phyloP scores from a whole-genome alignment of 2,329 filamentous ascomycete species.

The Aureobasidium sp. region DNA sequence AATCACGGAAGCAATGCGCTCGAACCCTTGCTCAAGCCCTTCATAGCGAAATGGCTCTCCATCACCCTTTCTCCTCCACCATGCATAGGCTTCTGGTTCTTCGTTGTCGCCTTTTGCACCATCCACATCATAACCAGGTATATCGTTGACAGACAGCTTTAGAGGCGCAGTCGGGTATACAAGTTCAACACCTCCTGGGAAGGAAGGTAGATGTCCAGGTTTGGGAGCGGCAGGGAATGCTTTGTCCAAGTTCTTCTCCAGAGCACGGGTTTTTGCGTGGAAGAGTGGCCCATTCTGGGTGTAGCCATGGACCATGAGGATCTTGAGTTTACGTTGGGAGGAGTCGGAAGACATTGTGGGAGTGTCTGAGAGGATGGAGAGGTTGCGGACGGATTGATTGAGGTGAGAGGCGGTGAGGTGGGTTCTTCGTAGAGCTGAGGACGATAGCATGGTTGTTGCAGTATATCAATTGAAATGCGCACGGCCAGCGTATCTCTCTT shows the following conservation, averaged over 20 bases:
- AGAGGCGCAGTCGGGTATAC: conserved; percentile 43
- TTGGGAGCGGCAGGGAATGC: conserved; percentile 56
- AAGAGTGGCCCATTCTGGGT: conserved; percentile 85
- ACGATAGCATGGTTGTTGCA: neutral
- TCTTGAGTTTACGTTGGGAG: conserved; percentile 30
- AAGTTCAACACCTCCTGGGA: conserved; percentile 37
- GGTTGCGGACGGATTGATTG: neutral
- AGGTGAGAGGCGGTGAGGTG: conserved; percentile 3
- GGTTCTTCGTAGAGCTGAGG: conserved; percentile 5
- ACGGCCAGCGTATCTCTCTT: neutral
- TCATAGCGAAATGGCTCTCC: conserved; percentile 52
- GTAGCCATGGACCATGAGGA: conserved; percentile 60
- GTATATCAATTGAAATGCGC: neutral
- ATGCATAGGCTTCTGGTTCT: conserved; percentile 61
- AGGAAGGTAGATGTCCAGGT: conserved; percentile 31
- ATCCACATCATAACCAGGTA: conserved; percentile 52
- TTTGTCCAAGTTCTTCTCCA: conserved; percentile 75
- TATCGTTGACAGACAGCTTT: conserved; percentile 37
- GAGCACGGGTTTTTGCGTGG: conserved; percentile 77
- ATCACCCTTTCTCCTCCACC: conserved; percentile 69
- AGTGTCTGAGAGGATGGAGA: neutral
- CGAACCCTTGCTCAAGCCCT: conserved; percentile 63
- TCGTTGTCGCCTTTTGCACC: conserved; percentile 29
- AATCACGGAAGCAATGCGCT: conserved; percentile 55
- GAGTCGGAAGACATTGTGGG: neutral